Conservation (phyloP, 2,329 filamentous ascomycete species). For the Neurospora sp. region DNA sequence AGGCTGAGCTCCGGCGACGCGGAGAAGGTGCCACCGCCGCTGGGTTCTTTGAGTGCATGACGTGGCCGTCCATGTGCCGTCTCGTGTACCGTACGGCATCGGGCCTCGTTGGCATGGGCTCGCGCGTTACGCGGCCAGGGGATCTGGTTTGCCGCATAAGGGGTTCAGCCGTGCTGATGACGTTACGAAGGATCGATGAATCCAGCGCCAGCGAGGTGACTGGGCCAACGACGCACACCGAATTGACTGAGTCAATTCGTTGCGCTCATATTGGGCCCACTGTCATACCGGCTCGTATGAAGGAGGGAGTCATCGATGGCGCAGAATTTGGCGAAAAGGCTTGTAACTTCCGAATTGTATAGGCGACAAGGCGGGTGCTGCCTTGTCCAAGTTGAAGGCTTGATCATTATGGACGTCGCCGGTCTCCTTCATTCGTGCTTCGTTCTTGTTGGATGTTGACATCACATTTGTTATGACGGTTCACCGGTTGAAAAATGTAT, state of each 20-base stretch:
- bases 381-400: too few relatives aligned
- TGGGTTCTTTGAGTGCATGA: conserved; percentile 11
- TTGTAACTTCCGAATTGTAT: conserved; percentile 8
- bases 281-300: conserved; percentile 10
- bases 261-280: conserved; percentile 10
- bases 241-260: neutral
- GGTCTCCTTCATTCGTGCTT: too few relatives aligned
- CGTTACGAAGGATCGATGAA: conserved; percentile 6
- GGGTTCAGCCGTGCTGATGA: conserved; percentile 9
- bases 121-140: conserved; percentile 9
- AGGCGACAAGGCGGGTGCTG: neutral
- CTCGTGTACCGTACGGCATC: conserved; percentile 10
- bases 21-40: conserved; percentile 5
- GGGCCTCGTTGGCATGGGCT: conserved; percentile 10
- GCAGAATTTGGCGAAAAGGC: conserved; percentile 4
- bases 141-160: conserved; percentile 11
- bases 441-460: too few relatives aligned
- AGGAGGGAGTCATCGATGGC: conserved; percentile 3
- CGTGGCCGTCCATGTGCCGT: conserved; percentile 12
- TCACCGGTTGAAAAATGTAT: too few relatives aligned
- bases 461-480: too few relatives aligned
- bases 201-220: neutral
- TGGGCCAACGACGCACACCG: neutral
- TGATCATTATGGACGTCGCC: too few relatives aligned
- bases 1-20: conserved; percentile 8